Base-by-base conservation (phyloP, 2,329 filamentous ascomycete genomes). In the Fusarium chuoi region DNA sequence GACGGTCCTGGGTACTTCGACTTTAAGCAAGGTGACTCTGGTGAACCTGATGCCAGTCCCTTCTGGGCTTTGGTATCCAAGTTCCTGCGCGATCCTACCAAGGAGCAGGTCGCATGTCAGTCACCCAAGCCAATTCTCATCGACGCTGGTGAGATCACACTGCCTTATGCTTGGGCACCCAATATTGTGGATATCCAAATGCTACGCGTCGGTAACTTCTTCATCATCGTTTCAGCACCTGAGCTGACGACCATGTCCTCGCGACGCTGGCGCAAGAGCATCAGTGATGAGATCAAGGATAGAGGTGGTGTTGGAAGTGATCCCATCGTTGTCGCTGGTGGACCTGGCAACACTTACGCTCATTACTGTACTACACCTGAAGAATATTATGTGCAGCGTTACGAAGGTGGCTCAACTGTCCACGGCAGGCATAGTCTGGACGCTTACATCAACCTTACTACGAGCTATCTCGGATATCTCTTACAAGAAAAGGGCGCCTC, bases 351-450 rank as follows among this genome's bases (percentile, higher is more conserved):
- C 41, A 68, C 65, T 0, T 68, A 68, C 3, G 65, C 65, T 0
- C 65, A 68, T 8, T 68, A 68, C 15, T 65, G 65, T 5, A 68
- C 65, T 3, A 68, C 65, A 0, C 62, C 65, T 2, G 65, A 68
- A 5, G 65, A 68, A 12, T 68, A 68, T 26, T 62, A 68, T 61
- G 35, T 46, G 0, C 65, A 68, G 13, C n/a, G 65, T 0, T 68
- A 68, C 12, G 65, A 68, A 42, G 65, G 65, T 8, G 65, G 52
- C 2, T 68, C 65, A 0, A 68, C 65, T 1, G 33, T 68, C 0
- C 65, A 68, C 4, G 65, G 65, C 3, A 61, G 65, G 4, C 45
- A 68, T 22, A 68, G 62, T 3, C 38, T 68, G 0, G 45, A 68
- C 5, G 65, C 65, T 0, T 68, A 68, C 22, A 68, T 68, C 17